Evolutionary conservation across 148 eudicot species (phyloP).

Genomic region (Bassia scoparia): DNA sequence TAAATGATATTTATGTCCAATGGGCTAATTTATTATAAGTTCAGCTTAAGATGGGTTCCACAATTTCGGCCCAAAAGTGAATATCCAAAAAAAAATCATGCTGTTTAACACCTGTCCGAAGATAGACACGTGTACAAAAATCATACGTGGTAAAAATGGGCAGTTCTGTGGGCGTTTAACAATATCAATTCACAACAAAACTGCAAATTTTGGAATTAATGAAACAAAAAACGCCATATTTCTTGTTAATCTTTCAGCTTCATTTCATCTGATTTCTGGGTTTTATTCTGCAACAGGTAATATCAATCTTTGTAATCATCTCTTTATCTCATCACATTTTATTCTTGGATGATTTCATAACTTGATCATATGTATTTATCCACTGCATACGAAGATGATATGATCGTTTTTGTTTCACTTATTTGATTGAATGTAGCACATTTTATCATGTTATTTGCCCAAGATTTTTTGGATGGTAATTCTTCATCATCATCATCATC

Average conservation of each 20-base stretch:
- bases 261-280: not conserved
- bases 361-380: not conserved
- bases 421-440: too few species aligned
- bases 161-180: conserved; percentile 14
- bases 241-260: not conserved
- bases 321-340: too few species aligned
- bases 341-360: conserved; percentile 1
- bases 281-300: conserved; percentile 6
- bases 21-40: not conserved
- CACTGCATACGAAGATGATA: too few species aligned
- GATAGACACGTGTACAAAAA: not conserved
- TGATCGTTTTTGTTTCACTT: too few species aligned
- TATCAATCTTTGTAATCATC: not conserved
- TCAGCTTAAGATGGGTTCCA: not conserved
- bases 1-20: too few species aligned
- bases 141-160: conserved; percentile 18
- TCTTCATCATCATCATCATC: too few species aligned
- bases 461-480: too few species aligned
- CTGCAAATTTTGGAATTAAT: conserved; percentile 18
- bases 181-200: conserved; percentile 5
- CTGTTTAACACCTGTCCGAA: not conserved
- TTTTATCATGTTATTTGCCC: too few species aligned
- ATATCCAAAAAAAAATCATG: not conserved
- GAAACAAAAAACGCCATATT: not conserved
- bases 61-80: not conserved